Evolutionary conservation across 1,139 yeast genomes (phyloP).

Genomic region (Taiozyma sp.): DNA sequence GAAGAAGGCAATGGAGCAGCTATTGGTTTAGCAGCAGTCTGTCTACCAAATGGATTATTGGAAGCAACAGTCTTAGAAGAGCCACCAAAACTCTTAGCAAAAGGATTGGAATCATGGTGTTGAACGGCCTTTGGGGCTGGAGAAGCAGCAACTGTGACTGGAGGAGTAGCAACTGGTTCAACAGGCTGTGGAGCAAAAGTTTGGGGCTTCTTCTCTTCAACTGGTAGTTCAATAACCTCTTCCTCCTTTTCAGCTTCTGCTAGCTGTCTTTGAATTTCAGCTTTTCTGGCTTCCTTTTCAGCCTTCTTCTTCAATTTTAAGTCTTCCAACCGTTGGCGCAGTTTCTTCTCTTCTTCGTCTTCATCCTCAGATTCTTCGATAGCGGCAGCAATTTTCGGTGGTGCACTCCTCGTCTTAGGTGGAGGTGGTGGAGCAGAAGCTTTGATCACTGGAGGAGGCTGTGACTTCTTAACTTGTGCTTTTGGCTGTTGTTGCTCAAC

Average conservation of each 20-base stretch:
- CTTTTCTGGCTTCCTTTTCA: conserved; percentile 35
- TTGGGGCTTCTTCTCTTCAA: conserved; percentile 2
- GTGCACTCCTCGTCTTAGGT: conserved; percentile 11
- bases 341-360: conserved; percentile 20
- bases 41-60: conserved; percentile 24
- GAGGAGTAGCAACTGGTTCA: conserved; percentile 9
- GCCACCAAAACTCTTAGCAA: conserved; percentile 14
- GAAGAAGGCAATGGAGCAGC: conserved; percentile 10
- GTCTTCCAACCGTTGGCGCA: conserved; percentile 20
- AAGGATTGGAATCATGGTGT: conserved; percentile 25
- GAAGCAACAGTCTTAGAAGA: conserved; percentile 8
- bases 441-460: conserved; percentile 7
- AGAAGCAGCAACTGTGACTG: conserved; percentile 1
- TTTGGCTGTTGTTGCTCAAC: background rate
- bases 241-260: conserved; percentile 21
- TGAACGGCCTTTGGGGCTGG: background rate
- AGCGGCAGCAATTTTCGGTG: background rate
- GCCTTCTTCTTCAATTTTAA: conserved; percentile 20
- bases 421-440: conserved; percentile 17
- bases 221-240: conserved; percentile 6
- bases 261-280: conserved; percentile 20
- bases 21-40: conserved; percentile 12
- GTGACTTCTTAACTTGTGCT: conserved; percentile 1
- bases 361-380: conserved; percentile 11
- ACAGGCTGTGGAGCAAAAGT: conserved; percentile 16